Evolutionary conservation across 805 yeast species (phyloP).

Genomic region (Ogataea salicorniae): DNA sequence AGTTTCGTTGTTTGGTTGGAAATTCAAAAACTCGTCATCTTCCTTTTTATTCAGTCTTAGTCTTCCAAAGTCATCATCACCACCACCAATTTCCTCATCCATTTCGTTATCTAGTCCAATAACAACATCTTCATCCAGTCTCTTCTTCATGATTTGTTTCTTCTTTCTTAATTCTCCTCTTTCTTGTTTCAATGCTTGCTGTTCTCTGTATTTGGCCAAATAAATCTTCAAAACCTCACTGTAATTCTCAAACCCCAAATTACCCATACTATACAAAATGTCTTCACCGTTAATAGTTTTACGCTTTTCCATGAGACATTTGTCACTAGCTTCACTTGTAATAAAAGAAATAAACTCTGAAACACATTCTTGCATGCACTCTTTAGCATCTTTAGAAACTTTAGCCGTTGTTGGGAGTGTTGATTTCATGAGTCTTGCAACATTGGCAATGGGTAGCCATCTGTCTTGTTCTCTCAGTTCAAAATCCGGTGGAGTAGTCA

Average conservation of each 20-base stretch:
- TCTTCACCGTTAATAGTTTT: constrained; percentile 72
- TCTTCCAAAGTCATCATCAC: background rate
- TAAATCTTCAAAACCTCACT: constrained; percentile 65
- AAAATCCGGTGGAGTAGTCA: constrained; percentile 28
- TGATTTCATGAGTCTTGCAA: constrained; percentile 70
- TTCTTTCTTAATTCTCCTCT: constrained; percentile 46
- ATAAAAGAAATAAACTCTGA: constrained; percentile 56
- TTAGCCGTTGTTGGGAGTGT: constrained; percentile 72
- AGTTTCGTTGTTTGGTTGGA: constrained; percentile 1
- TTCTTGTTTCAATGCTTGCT: constrained; percentile 68
- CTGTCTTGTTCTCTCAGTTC: constrained; percentile 57
- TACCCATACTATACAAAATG: constrained; percentile 55
- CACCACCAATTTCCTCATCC: constrained; percentile 1
- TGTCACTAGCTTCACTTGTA: constrained; percentile 61
- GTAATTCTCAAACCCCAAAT: constrained; percentile 65
- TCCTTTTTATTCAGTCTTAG: constrained; percentile 5
- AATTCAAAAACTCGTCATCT: constrained; percentile 16
- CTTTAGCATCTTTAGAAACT: constrained; percentile 75
- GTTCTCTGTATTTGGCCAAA: constrained; percentile 64
- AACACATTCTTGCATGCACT: constrained; percentile 63
- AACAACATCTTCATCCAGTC: background rate
- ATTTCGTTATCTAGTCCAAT: constrained; percentile 4
- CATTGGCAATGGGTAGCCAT: constrained; percentile 60
- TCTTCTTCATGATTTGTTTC: constrained; percentile 8
- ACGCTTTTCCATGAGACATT: constrained; percentile 58